Evolutionary conservation across 768 basidiomycete species (phyloP).

Genomic region (Termitomyces sp.): DNA sequence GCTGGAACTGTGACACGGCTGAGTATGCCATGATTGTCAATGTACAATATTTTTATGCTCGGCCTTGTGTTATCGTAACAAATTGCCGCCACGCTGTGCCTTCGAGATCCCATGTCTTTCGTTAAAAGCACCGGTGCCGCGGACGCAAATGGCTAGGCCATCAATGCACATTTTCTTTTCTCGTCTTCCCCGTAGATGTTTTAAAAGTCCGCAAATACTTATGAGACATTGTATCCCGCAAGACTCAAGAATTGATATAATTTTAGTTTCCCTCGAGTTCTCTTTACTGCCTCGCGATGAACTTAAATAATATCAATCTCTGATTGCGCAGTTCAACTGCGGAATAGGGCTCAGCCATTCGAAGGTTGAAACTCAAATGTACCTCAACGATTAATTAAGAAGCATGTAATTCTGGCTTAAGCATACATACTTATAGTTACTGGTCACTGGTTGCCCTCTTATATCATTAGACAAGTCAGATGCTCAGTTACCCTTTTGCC

Average conservation of each 20-base stretch:
- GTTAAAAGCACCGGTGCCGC: conserved; percentile 9
- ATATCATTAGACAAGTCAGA: neutral
- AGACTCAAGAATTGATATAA: neutral
- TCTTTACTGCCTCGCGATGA: neutral
- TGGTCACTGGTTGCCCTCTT: too few species aligned
- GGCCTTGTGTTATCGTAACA: neutral
- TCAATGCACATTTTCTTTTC: neutral
- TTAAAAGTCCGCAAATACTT: neutral
- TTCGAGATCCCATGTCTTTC: conserved; percentile 10
- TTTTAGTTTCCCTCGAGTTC: neutral
- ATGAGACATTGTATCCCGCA: neutral
- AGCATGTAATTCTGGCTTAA: neutral
- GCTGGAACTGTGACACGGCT: conserved; percentile 61
- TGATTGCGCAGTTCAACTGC: neutral
- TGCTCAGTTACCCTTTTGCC: neutral
- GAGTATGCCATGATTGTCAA: conserved; percentile 34
- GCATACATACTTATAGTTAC: too few species aligned
- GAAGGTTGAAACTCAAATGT: neutral
- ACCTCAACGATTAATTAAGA: neutral
- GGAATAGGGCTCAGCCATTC: neutral
- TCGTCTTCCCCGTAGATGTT: neutral
- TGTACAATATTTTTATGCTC: conserved; percentile 6
- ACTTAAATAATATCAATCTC: neutral
- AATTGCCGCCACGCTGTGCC: conserved; percentile 9
- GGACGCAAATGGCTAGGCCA: neutral